Base-by-base conservation (phyloP, 2,329 filamentous ascomycete species). In the Colletotrichum truncatum region DNA sequence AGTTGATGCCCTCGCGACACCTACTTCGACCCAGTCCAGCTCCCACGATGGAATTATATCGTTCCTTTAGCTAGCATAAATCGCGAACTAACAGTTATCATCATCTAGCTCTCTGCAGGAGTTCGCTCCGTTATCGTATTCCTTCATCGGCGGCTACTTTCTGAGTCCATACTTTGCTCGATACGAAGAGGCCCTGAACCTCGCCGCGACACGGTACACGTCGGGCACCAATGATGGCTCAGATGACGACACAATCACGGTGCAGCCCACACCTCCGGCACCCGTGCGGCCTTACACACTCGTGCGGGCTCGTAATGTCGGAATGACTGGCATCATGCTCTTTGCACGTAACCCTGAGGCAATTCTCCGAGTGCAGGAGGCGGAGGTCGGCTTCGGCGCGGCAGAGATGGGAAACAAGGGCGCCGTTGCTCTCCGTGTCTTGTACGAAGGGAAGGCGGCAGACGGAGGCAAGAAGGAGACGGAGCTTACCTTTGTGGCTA, bases 341-440 rank as follows among this genome's bases (percentile, higher is more conserved):
- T 97, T 97, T 75, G 91, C 90, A 18, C 88, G 88, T 61, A 84
- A 90, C 41, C 82, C 86, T 0, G 77, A 84, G 8, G 82, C 85
- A 23, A 81, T 98, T 54, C 80, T 81, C 56, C 82, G 87, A 72
- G 81, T 96, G n/a, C 87, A 93, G 69, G 89, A 88, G n/a, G 93
- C 91, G 2, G 92, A 92, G 56, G 91, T 94, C 2, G 94, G 96
- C 0, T 91, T 98, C 51, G 96, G 96, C 1, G 77, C 94, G 1
- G 90, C 89, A 63, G 91, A 95, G 52, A 96, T 97, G 91, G 96
- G 94, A 14, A 98, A 98, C 78, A 99, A 99, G 79, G 96, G 95
- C 28, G 95, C 94, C 4, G 91, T 97, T 1, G 96, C 91, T 0
- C 84, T 95, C 66, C 85, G 94, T 32, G 78, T 96, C 43, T 84